These are phyloP conservation scores for Lentinula aciculospora DNA, from an alignment of 768 basidiomycete genomes.

Conservation along the genomic window DNA sequence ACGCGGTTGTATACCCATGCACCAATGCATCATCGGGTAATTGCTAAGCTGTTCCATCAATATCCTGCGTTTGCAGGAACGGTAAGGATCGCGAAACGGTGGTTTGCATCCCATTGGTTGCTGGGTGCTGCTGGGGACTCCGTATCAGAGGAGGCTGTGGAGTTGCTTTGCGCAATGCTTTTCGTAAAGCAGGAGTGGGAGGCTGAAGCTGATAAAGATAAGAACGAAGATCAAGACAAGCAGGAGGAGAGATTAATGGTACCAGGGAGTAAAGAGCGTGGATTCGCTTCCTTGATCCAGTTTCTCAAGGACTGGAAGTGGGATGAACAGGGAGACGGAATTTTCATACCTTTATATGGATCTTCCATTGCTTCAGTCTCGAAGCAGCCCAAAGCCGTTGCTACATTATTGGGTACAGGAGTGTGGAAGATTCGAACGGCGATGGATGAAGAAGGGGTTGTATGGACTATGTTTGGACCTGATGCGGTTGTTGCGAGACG, in stretches of 20 bases:
- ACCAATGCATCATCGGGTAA: slow-evolving; percentile 81
- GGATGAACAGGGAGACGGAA: slow-evolving; percentile 40
- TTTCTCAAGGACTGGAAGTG: slow-evolving; percentile 83
- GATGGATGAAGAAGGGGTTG: slow-evolving; percentile 62
- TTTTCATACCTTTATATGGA: slow-evolving; percentile 69
- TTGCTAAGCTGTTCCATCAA: slow-evolving; percentile 75
- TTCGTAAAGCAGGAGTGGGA: slow-evolving; percentile 55
- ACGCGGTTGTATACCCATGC: slow-evolving; percentile 69
- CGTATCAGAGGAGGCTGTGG: slow-evolving; percentile 73
- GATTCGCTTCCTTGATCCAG: slow-evolving; percentile 69
- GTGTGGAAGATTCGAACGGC: slow-evolving; percentile 82
- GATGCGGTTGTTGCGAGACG: slow-evolving; percentile 70
- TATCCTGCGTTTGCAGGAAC: slow-evolving; percentile 79
- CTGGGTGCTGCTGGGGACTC: slow-evolving; percentile 46
- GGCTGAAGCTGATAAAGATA: slow-evolving; percentile 24
- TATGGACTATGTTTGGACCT: slow-evolving; percentile 72
- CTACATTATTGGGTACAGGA: slow-evolving; percentile 16
- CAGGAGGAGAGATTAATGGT: slow-evolving; percentile 18
- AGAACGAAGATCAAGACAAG: slow-evolving; percentile 25
- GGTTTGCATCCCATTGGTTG: slow-evolving; percentile 90
- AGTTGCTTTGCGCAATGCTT: slow-evolving; percentile 75
- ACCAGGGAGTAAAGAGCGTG: slow-evolving; percentile 75
- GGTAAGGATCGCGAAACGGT: slow-evolving; percentile 84
- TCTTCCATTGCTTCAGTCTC: slow-evolving; percentile 9
- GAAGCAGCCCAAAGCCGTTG: slow-evolving; percentile 24